Base-by-base conservation (phyloP, 257 asterid genomes). In the Capsicum pubescens region DNA sequence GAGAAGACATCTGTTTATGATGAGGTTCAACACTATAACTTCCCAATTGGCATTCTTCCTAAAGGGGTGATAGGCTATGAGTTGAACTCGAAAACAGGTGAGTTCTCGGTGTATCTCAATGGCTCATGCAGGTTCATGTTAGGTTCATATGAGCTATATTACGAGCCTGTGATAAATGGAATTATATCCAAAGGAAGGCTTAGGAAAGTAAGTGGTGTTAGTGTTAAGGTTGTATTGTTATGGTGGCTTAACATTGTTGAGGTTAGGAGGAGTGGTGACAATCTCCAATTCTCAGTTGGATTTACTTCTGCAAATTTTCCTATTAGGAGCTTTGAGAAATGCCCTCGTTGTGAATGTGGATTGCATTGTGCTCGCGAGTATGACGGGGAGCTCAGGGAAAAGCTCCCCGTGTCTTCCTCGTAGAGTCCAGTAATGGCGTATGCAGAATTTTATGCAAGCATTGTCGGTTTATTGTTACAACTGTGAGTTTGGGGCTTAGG, bases 261-360 rank as follows among this genome's bases (percentile, higher is more conserved):
- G 84, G 97, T 95, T 52, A 84, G 70, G 4, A 83, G 72, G 14
- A 91, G 86, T 11, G 93, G 83, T 17, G 88, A 87, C 32, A 90
- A 87, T 0, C 32, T 94, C 17, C 88, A 89, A 0, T 87, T 95
- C 46, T 94, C 98, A 17, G 98, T 95, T 21, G 99, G 99, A 15
- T 88, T 95, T 35, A 87, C 86, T 48, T 94, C 98, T 12, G 97
- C 95, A 14, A 84, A 66, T 85, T 95, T 94, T 42, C 86, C 90
- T 64, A 79, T 90, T 79, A 91, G 90, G 42, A 91, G 80, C 3
- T 95, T 95, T 59, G 59, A 61, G 16, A 96, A 92, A 88, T 83
- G 91, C 21, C 99, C 98, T 48, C 91, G 91, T 84, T 94, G 98
- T 55, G 97, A 97, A 5, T 94, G 99, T 80, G 99, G 97, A 44